Conservation (phyloP, 2,329 filamentous ascomycete genomes). For the Phialophora expanda region DNA sequence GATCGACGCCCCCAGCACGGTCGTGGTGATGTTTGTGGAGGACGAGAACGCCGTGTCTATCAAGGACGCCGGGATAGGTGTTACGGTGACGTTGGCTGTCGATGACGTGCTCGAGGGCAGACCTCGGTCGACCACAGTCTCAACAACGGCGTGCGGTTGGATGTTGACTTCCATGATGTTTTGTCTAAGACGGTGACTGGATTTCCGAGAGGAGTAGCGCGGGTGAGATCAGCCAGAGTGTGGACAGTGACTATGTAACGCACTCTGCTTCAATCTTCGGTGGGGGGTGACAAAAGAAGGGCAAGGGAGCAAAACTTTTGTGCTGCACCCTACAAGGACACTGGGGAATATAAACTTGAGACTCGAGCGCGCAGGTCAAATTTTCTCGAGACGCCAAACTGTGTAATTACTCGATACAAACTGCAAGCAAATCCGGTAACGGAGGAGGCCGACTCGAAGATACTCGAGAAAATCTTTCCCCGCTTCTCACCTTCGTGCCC, state of each 20-base stretch:
- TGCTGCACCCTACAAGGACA: not conserved
- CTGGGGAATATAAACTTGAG: not conserved
- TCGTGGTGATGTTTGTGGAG: conserved; percentile 56
- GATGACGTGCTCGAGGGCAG: conserved; percentile 16
- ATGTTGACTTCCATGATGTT: conserved; percentile 32
- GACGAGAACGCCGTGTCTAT: conserved; percentile 63
- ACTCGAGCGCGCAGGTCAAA: not conserved
- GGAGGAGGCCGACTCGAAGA: conserved; percentile 6
- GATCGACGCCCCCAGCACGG: conserved; percentile 58
- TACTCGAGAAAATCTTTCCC: conserved; percentile 1
- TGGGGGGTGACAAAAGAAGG: not conserved
- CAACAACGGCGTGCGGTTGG: conserved; percentile 25
- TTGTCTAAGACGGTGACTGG: not conserved
- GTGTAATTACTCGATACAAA: conserved; percentile 22
- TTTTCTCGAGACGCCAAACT: not conserved
- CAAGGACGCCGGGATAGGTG: conserved; percentile 51
- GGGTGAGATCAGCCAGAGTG: not conserved
- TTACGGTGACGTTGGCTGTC: conserved; percentile 29
- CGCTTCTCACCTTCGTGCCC: not conserved
- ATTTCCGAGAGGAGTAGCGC: no score
- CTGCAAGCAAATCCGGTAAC: conserved; percentile 1
- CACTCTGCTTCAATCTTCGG: not conserved
- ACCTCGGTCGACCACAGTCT: conserved; percentile 22
- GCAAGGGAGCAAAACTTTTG: not conserved
- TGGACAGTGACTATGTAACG: not conserved